Evolutionary conservation across 2,329 filamentous ascomycete species (phyloP).

Genomic region (Exophiala oligosperma): DNA sequence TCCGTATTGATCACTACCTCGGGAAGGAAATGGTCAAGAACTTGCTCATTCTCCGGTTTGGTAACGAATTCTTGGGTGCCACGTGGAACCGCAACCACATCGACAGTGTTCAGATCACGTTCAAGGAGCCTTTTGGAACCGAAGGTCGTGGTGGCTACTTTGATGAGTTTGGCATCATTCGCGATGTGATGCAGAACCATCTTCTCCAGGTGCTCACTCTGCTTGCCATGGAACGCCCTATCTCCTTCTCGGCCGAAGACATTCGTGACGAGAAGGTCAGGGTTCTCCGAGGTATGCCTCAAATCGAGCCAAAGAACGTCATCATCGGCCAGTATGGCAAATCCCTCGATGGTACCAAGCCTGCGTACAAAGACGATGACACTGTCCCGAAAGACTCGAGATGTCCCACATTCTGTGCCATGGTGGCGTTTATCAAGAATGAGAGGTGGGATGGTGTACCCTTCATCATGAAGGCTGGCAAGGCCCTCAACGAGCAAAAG

Average conservation of each 20-base stretch:
- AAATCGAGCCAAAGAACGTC: conserved; percentile 98
- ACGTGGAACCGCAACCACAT: conserved; percentile 99
- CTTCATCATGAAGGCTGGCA: conserved; percentile 99
- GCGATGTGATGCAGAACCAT: conserved; percentile 99
- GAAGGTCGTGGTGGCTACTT: conserved; percentile 98
- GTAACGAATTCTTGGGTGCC: conserved; percentile 96
- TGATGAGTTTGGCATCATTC: conserved; percentile 98
- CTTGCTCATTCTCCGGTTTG: conserved; percentile 94
- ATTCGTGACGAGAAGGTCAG: conserved; percentile 98
- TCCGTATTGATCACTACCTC: conserved; percentile 98
- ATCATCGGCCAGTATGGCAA: conserved; percentile 99
- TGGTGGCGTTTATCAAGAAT: conserved; percentile 99
- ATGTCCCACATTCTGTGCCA: conserved; percentile 96
- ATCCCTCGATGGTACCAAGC: conserved; percentile 93
- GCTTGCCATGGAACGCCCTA: conserved; percentile 95
- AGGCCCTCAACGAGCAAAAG: conserved; percentile 99
- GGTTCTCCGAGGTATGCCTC: conserved; percentile 86
- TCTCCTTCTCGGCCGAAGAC: conserved; percentile 97
- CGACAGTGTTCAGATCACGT: conserved; percentile 98
- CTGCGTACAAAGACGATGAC: conserved; percentile 97
- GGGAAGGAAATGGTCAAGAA: conserved; percentile 99
- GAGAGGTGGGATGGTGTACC: conserved; percentile 99
- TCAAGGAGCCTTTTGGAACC: conserved; percentile 99
- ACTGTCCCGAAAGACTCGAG: conserved; percentile 96
- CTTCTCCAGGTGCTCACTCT: conserved; percentile 93